These are phyloP conservation scores for Coemansia sp. DNA, from an alignment of 192 early-diverging fungal genomes.

Conservation along the genomic window DNA sequence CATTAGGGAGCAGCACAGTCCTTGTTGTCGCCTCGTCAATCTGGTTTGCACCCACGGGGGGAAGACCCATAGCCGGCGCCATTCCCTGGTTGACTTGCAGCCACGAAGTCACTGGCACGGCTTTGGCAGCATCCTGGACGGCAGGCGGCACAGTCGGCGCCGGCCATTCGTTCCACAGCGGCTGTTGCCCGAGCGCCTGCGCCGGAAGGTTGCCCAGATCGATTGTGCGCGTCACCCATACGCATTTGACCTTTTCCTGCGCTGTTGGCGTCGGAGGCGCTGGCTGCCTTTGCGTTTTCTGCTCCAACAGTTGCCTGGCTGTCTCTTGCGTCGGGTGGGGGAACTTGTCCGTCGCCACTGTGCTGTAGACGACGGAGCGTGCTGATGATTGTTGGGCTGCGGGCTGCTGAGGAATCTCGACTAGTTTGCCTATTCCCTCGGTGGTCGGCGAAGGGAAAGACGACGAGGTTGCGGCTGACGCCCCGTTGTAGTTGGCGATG, in stretches of 20 bases:
- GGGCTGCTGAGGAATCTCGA: neutral
- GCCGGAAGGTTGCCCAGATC: neutral
- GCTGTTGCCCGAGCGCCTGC: neutral
- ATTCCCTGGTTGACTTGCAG: neutral
- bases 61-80: neutral
- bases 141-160: conserved; percentile 1
- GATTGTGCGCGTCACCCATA: neutral
- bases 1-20: neutral
- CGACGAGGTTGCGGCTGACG: neutral
- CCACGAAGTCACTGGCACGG: neutral
- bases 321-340: neutral
- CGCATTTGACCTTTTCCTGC: neutral
- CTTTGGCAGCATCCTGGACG: neutral
- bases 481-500: neutral
- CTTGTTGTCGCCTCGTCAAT: neutral
- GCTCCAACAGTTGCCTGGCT: neutral
- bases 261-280: neutral
- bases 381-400: neutral
- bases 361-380: neutral
- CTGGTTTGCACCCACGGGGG: neutral
- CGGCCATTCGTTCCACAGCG: neutral
- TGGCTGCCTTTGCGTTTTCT: neutral
- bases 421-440: neutral
- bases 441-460: neutral
- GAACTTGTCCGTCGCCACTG: neutral